A percentile compares a stretch with the other conserved stretches of the same genome.
Evolutionary conservation across 1,284 basidiomycete species (phyloP).

Genomic region (Pyrrhoderma noxium): DNA sequence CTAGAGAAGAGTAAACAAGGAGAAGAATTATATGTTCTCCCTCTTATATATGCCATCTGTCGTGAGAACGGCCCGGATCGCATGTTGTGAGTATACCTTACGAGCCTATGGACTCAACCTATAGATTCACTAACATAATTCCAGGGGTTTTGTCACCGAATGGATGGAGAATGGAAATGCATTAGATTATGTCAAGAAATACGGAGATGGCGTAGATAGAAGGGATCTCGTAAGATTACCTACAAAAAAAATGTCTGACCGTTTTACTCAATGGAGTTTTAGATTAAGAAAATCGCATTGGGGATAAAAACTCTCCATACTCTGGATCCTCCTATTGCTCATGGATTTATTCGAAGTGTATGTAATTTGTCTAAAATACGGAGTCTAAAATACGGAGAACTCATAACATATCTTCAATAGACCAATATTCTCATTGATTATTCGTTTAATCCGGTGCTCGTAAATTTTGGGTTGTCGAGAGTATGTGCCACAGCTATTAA

Average conservation of each 20-base stretch:
- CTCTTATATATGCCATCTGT: too few species aligned
- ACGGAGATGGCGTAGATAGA: conserved; percentile 31
- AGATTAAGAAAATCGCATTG: conserved; percentile 38
- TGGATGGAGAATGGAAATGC: conserved; percentile 49
- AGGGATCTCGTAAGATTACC: conserved; percentile 31
- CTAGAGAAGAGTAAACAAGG: too few species aligned
- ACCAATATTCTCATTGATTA: conserved; percentile 46
- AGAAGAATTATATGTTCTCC: too few species aligned
- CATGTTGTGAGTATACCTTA: too few species aligned
- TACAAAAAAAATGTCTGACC: conserved; percentile 4
- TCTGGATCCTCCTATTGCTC: conserved; percentile 42
- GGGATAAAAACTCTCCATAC: conserved; percentile 43
- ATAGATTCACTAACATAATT: too few species aligned
- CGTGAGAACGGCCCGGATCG: too few species aligned
- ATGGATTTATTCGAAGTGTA: conserved; percentile 36
- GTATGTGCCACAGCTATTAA: conserved; percentile 42
- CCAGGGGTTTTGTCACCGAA: conserved; percentile 47
- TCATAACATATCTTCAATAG: conserved; percentile 26
- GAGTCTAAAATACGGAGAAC: too few species aligned
- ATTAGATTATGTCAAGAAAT: conserved; percentile 36
- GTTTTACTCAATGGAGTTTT: conserved; percentile 31
- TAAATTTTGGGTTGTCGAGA: conserved; percentile 48
- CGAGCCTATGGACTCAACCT: too few species aligned
- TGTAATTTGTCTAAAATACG: too few species aligned
- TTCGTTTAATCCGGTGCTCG: conserved; percentile 40